Evolutionary conservation across 441 rosid genomes (phyloP).

Genomic region (Raphanus hybrid): DNA sequence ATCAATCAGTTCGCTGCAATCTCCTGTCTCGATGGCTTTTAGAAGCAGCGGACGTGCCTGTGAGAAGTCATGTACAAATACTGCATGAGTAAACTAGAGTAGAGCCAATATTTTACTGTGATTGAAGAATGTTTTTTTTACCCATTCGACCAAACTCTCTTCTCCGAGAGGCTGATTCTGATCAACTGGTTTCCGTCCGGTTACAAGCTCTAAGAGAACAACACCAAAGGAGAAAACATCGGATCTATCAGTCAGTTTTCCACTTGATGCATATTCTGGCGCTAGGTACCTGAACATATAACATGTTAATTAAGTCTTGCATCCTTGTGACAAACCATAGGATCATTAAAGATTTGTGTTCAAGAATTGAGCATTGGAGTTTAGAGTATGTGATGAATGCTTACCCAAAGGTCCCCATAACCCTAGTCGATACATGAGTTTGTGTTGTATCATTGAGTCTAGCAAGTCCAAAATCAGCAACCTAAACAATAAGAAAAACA

Average conservation of each 20-base stretch:
- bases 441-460: conserved; percentile 70
- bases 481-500: conserved; percentile 48
- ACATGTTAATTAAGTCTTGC: conserved; percentile 13
- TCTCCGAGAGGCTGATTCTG: conserved; percentile 78
- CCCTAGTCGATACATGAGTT: conserved; percentile 91
- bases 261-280: conserved; percentile 91
- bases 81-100: too few species aligned
- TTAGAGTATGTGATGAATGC: too few species aligned
- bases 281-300: conserved; percentile 74
- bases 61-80: conserved; percentile 32
- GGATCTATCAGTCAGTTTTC: conserved; percentile 84
- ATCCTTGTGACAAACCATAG: background rate
- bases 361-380: too few species aligned
- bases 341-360: background rate
- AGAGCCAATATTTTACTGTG: too few species aligned
- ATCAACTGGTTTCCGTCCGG: conserved; percentile 84
- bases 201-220: conserved; percentile 82
- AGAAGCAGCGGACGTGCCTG: conserved; percentile 86
- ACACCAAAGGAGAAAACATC: conserved; percentile 94
- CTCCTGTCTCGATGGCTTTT: conserved; percentile 71
- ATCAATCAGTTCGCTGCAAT: conserved; percentile 64
- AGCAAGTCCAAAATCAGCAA: conserved; percentile 97
- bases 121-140: conserved; percentile 31
- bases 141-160: conserved; percentile 95
- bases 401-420: conserved; percentile 96